phyloP scores from a whole-genome alignment of 1,139 yeast genomes.

The Taphrina pruni region DNA sequence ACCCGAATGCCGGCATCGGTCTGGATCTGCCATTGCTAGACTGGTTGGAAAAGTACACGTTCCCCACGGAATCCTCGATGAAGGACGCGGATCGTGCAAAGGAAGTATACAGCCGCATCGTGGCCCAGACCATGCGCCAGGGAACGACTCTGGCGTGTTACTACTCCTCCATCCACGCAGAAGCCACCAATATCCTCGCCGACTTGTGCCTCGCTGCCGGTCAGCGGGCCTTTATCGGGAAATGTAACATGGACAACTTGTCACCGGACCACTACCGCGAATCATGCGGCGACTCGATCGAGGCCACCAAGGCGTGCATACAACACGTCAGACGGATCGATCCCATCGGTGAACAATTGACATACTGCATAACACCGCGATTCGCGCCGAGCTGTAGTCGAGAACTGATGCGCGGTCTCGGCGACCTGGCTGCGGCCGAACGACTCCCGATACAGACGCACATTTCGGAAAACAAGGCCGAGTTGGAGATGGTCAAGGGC shows the following conservation, averaged over 20 bases:
- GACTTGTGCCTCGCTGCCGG: constrained; percentile 69
- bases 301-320: constrained; percentile 64
- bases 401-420: constrained; percentile 67
- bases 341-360: constrained; percentile 59
- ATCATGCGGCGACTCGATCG: constrained; percentile 61
- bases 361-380: constrained; percentile 86
- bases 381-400: constrained; percentile 89
- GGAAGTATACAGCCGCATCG: constrained; percentile 67
- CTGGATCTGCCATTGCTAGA: constrained; percentile 83
- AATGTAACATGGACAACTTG: constrained; percentile 78
- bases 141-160: constrained; percentile 95
- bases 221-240: constrained; percentile 86
- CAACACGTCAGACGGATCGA: constrained; percentile 62
- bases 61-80: constrained; percentile 76
- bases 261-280: constrained; percentile 75
- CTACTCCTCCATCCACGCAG: constrained; percentile 83
- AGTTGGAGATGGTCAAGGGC: constrained; percentile 73
- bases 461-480: constrained; percentile 76
- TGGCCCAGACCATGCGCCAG: constrained; percentile 66
- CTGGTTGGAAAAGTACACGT: constrained; percentile 86
- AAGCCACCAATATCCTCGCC: constrained; percentile 76
- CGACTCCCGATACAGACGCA: constrained; percentile 86
- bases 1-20: constrained; percentile 90
- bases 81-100: constrained; percentile 62
- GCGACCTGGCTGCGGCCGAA: constrained; percentile 59